phyloP scores from a whole-genome alignment of 441 rosid genomes.

The Adansonia gregorii region DNA sequence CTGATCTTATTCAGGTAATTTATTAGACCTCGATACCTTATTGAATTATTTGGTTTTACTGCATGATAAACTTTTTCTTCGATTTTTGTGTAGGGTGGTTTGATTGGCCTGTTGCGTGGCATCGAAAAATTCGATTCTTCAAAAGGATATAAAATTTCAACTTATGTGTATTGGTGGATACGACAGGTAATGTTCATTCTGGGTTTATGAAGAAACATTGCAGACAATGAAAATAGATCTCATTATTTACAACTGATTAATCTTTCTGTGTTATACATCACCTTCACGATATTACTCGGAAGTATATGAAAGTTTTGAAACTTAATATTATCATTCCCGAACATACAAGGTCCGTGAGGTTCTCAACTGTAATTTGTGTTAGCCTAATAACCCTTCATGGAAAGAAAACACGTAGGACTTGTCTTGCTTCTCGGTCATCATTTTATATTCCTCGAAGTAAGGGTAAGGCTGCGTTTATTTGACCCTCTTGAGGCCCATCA shows the following conservation, averaged over 20 bases:
- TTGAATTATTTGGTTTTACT: not conserved
- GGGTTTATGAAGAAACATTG: not conserved
- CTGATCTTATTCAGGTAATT: slow-evolving; percentile 94
- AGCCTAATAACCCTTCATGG: not conserved
- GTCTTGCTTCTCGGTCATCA: not conserved
- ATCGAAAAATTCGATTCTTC: slow-evolving; percentile 98
- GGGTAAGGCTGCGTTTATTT: no score
- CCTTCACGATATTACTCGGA: not conserved
- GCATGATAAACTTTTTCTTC: not conserved
- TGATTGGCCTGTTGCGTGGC: slow-evolving; percentile 88
- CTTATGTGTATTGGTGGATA: slow-evolving; percentile 99
- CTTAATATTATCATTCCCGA: not conserved
- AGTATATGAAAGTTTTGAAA: not conserved
- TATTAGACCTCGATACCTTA: slow-evolving; percentile 11
- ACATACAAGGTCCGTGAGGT: not conserved
- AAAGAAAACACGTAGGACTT: not conserved
- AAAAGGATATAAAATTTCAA: slow-evolving; percentile 92
- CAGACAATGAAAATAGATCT: not conserved
- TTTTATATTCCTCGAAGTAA: not conserved
- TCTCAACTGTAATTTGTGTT: not conserved
- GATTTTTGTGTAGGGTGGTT: slow-evolving; percentile 67
- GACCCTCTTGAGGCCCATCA: not conserved
- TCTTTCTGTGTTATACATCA: not conserved
- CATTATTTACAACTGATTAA: not conserved
- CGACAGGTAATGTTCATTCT: slow-evolving; percentile 68